phyloP scores from a whole-genome alignment of 2,329 filamentous ascomycete species.

The Fusarium incarnatum region DNA sequence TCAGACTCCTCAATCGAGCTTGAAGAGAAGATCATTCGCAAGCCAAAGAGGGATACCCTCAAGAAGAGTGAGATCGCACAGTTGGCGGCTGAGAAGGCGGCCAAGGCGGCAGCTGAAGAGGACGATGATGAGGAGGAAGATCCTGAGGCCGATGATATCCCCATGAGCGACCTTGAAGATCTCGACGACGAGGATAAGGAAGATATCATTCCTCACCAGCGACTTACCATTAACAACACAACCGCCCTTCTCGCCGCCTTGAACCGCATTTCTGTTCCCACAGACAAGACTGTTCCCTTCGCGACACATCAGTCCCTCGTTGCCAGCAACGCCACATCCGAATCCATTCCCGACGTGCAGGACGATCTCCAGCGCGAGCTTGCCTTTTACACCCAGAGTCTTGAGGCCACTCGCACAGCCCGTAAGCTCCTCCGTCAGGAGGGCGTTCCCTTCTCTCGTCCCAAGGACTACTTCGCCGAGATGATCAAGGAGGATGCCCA shows the following conservation, averaged over 20 bases:
- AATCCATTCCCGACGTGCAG: constrained; percentile 81
- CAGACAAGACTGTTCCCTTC: constrained; percentile 77
- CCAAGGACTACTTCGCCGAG: constrained; percentile 96
- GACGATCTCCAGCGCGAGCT: constrained; percentile 94
- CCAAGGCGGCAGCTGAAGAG: constrained; percentile 28
- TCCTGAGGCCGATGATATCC: constrained; percentile 87
- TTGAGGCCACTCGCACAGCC: constrained; percentile 80
- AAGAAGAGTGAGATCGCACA: constrained; percentile 48
- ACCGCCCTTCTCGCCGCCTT: constrained; percentile 83
- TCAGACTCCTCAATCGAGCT: constrained; percentile 81
- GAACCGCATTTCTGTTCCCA: constrained; percentile 79
- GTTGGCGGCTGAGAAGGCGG: constrained; percentile 42
- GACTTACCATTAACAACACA: constrained; percentile 97
- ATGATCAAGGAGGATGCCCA: constrained; percentile 99
- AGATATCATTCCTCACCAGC: constrained; percentile 89
- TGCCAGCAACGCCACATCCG: constrained; percentile 71
- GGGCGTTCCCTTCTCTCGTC: constrained; percentile 85
- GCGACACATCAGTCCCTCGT: constrained; percentile 83
- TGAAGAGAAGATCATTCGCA: constrained; percentile 74
- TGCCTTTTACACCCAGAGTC: constrained; percentile 84
- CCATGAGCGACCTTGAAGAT: constrained; percentile 87
- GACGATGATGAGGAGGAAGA: constrained; percentile 71
- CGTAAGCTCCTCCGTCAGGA: constrained; percentile 83
- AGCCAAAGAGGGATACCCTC: constrained; percentile 59
- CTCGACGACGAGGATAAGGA: constrained; percentile 82